phyloP scores from a whole-genome alignment of 345 rosid species.

The Mercurialis annua region DNA sequence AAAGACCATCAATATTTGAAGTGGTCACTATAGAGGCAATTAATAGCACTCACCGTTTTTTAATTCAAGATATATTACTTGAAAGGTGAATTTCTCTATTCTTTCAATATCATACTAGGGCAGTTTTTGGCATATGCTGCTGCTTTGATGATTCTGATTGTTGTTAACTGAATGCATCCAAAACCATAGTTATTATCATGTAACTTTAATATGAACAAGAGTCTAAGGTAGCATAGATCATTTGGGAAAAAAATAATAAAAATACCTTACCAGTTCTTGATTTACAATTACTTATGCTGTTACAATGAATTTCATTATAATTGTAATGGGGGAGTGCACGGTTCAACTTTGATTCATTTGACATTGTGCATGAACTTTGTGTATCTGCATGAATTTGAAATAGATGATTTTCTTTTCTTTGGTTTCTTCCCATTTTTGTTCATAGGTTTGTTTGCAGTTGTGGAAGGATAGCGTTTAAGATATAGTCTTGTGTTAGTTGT shows the following conservation, averaged over 20 bases:
- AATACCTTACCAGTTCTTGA: not conserved
- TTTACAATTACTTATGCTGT: not conserved
- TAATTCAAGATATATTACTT: not conserved
- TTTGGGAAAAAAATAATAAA: not conserved
- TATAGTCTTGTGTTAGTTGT: too few relatives aligned
- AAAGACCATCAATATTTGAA: slow-evolving; percentile 10
- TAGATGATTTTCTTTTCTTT: too few relatives aligned
- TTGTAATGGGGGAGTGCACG: too few relatives aligned
- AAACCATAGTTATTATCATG: not conserved
- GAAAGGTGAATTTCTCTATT: not conserved
- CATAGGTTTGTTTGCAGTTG: too few relatives aligned
- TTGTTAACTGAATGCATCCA: not conserved
- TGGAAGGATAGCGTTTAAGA: too few relatives aligned
- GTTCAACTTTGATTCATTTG: too few relatives aligned
- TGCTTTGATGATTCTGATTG: not conserved
- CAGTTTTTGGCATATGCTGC: not conserved
- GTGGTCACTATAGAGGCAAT: slow-evolving; percentile 5
- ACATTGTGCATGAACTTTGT: too few relatives aligned
- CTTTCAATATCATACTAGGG: not conserved
- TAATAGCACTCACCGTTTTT: slow-evolving; percentile 7
- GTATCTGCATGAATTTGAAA: too few relatives aligned
- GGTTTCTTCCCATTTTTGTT: too few relatives aligned
- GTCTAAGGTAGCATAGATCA: not conserved
- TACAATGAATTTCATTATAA: too few relatives aligned
- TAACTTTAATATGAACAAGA: not conserved